Evolutionary conservation across 2,329 filamentous ascomycete species (phyloP).

Genomic region (Cordyceps pruinosa): DNA sequence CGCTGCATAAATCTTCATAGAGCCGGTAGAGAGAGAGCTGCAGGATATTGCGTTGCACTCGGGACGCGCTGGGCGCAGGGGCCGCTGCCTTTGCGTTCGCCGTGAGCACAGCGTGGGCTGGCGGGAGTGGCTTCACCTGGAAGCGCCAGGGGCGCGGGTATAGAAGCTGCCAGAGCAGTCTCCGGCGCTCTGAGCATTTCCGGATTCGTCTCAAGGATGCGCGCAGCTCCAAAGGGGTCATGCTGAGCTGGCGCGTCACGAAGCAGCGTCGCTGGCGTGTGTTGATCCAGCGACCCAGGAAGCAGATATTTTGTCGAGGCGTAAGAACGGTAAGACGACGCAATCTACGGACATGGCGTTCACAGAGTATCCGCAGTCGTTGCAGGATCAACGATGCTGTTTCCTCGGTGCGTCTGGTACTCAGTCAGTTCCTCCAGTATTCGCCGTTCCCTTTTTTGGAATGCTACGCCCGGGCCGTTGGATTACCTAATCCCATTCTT

Average conservation of each 20-base stretch:
- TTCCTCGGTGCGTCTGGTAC: too few relatives aligned
- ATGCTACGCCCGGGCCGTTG: too few relatives aligned
- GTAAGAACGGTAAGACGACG: too few relatives aligned
- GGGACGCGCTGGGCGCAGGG: background rate
- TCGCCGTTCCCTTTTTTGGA: too few relatives aligned
- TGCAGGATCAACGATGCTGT: too few relatives aligned
- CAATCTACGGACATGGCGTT: too few relatives aligned
- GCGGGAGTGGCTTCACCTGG: background rate
- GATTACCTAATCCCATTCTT: too few relatives aligned
- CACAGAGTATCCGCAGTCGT: too few relatives aligned
- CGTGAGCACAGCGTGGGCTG: background rate
- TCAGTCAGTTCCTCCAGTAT: too few relatives aligned
- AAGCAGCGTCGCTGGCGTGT: background rate
- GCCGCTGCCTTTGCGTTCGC: background rate
- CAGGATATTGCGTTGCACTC: background rate
- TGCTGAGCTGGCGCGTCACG: background rate
- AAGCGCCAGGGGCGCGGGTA: conserved; percentile 3
- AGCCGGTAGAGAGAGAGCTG: conserved; percentile 2
- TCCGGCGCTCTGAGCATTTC: conserved; percentile 1
- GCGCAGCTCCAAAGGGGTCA: background rate
- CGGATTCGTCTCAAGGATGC: background rate
- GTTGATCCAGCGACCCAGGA: background rate
- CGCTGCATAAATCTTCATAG: background rate
- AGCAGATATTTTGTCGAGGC: too few relatives aligned
- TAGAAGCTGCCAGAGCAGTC: conserved; percentile 7